These are phyloP conservation scores for Eurotiales sp. DNA, from an alignment of 2,329 filamentous ascomycete genomes.

Conservation along the genomic window DNA sequence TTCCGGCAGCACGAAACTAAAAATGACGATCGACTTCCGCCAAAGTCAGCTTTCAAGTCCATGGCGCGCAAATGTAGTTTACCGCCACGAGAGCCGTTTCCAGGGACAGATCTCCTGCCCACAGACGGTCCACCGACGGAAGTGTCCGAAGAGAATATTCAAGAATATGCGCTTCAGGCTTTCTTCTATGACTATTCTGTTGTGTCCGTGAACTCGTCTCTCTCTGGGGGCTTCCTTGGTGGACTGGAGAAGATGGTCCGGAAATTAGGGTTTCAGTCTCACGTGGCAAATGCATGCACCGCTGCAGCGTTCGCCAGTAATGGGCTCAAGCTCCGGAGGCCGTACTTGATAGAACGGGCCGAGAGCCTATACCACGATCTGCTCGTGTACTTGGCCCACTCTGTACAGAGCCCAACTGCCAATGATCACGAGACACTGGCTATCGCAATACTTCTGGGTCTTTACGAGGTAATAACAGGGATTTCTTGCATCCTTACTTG, in stretches of 20 bases:
- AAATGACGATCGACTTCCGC: too few relatives aligned
- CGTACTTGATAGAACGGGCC: not conserved
- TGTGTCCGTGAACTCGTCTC: not conserved
- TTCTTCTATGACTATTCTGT: slow-evolving; percentile 10
- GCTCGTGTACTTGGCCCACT: not conserved
- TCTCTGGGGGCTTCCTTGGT: not conserved
- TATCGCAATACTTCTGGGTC: slow-evolving; percentile 8
- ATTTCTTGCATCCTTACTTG: not conserved
- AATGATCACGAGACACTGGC: not conserved
- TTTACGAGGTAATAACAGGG: slow-evolving; percentile 5
- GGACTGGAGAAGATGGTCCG: not conserved
- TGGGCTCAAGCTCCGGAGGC: slow-evolving; percentile 4
- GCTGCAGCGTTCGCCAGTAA: not conserved
- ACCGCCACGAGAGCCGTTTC: not conserved
- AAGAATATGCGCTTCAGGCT: slow-evolving; percentile 3
- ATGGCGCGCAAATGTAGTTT: slow-evolving; percentile 10
- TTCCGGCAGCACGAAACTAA: not conserved
- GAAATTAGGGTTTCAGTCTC: not conserved
- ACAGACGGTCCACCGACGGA: slow-evolving; percentile 2
- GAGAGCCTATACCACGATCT: not conserved
- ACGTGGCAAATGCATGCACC: not conserved
- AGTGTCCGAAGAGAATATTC: not conserved
- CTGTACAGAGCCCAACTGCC: not conserved
- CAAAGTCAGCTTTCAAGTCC: not conserved
- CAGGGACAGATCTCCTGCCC: not conserved